A percentile compares a stretch with the other conserved stretches of the same genome.
These are phyloP conservation scores for Fusarium torreyae DNA, from an alignment of 2,329 filamentous ascomycete genomes.

Conservation along the genomic window DNA sequence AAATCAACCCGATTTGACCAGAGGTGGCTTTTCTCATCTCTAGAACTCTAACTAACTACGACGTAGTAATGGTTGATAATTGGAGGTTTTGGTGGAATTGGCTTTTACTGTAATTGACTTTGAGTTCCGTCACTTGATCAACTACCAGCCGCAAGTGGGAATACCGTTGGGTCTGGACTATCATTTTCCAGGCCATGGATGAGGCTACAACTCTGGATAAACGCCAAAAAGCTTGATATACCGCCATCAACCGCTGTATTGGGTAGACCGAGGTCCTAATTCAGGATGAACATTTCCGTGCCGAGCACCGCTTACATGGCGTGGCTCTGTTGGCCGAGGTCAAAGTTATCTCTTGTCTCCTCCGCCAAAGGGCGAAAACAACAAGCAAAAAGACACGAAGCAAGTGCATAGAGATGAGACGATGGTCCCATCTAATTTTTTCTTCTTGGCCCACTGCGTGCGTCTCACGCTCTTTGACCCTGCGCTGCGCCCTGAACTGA, in stretches of 20 bases:
- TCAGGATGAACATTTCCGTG: neutral
- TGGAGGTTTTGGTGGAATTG: neutral
- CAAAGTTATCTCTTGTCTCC: slow-evolving; percentile 28
- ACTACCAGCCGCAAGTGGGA: slow-evolving; percentile 16
- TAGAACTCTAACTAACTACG: neutral
- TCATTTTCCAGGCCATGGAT: neutral
- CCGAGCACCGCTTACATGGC: neutral
- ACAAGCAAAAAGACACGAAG: slow-evolving; percentile 1
- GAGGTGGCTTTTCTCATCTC: neutral
- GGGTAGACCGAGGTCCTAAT: slow-evolving; percentile 16
- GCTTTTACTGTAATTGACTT: slow-evolving; percentile 17
- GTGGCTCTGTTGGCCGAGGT: slow-evolving; percentile 8
- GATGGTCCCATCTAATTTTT: slow-evolving; percentile 7
- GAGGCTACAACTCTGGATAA: neutral
- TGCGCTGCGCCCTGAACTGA: slow-evolving; percentile 26
- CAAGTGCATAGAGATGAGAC: slow-evolving; percentile 11
- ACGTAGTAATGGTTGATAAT: neutral
- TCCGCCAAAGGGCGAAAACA: neutral
- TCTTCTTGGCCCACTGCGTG: neutral
- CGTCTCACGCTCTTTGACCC: slow-evolving; percentile 5
- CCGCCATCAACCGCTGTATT: slow-evolving; percentile 3
- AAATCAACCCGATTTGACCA: slow-evolving; percentile 34
- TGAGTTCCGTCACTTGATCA: slow-evolving; percentile 22
- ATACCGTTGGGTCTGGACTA: slow-evolving; percentile 7
- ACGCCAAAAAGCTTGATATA: neutral